phyloP scores from a whole-genome alignment of 2,329 filamentous ascomycete genomes.

The Teratosphaeriaceae sp. region DNA sequence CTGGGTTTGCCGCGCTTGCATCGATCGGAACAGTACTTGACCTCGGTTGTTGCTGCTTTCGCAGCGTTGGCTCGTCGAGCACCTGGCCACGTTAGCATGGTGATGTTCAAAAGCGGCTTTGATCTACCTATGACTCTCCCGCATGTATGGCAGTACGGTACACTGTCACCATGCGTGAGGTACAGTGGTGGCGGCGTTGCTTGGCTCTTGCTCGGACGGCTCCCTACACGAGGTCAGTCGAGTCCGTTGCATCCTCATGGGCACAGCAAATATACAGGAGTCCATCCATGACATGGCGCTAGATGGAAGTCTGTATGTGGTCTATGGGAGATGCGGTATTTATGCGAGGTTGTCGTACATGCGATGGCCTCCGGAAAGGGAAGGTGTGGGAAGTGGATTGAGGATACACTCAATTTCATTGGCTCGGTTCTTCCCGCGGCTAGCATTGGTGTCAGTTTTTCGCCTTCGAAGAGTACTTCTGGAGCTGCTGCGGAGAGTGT shows the following conservation, averaged over 20 bases:
- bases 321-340: too few species aligned
- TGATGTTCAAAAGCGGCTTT: background rate
- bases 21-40: constrained; percentile 53
- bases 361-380: too few species aligned
- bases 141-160: constrained; percentile 52
- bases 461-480: too few species aligned
- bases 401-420: too few species aligned
- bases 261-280: constrained; percentile 24
- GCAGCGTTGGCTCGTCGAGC: constrained; percentile 20
- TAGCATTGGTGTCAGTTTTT: too few species aligned
- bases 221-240: background rate
- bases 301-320: too few species aligned
- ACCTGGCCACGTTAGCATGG: constrained; percentile 10
- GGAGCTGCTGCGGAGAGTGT: too few species aligned
- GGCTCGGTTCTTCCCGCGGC: too few species aligned
- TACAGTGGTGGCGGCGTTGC: constrained; percentile 48
- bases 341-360: too few species aligned
- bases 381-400: too few species aligned
- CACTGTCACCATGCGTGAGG: constrained; percentile 40
- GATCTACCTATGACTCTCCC: constrained; percentile 47
- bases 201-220: constrained; percentile 11
- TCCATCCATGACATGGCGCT: constrained; percentile 45
- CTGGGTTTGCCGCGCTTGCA: constrained; percentile 49
- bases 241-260: background rate
- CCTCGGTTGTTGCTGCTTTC: constrained; percentile 23